Base-by-base conservation (phyloP, 768 basidiomycete species). In the Mycena polygramma region DNA sequence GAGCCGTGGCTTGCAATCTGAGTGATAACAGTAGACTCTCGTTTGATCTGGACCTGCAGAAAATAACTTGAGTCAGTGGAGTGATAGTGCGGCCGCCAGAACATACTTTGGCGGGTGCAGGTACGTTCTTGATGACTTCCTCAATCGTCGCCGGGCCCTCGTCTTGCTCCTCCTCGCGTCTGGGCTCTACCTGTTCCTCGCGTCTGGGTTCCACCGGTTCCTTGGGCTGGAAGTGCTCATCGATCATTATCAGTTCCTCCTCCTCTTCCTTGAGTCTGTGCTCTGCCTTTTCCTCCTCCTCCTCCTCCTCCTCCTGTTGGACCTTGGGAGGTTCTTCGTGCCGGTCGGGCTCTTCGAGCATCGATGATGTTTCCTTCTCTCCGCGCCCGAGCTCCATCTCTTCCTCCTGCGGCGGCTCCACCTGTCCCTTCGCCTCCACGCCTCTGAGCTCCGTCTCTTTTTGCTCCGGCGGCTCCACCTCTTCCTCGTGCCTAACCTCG, bases 41-140 rank as follows among this genome's bases (percentile, higher is more conserved):
- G 41, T 49, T 69, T 69, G 7, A 69, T 51, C 57, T 19, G 20
- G 19, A 64, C 39, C 68, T 69, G 30, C 5, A 22, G 26, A 24
- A 30, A 17, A 8, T 11, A n/a, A 20, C 39, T 20, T 53, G 11
- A 63, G 20, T 11, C 22, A 48, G 30, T 20, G 1, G 7, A 15
- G 11, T 24, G 20, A 57, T 39, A 20, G 4, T 1, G 45, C 30
- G n/a, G 19, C 20, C 6, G 11, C 11, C 11, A 41, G 9, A 39
- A 63, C 48, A 19, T 63, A 63, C 61, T 2, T 13, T 52, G 9
- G 20, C 45, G 20, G 20, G 35, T 30, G 17, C 20, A 13, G 46
- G 8, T 17, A 26, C 30, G n/a, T 46, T 49, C 17, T 36, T 13
- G 13, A 20, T 15, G 35, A n/a, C 30, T 20, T 36, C 54, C 10